Evolutionary conservation across 345 rosid species (phyloP).

Genomic region (Luvunga scandens): DNA sequence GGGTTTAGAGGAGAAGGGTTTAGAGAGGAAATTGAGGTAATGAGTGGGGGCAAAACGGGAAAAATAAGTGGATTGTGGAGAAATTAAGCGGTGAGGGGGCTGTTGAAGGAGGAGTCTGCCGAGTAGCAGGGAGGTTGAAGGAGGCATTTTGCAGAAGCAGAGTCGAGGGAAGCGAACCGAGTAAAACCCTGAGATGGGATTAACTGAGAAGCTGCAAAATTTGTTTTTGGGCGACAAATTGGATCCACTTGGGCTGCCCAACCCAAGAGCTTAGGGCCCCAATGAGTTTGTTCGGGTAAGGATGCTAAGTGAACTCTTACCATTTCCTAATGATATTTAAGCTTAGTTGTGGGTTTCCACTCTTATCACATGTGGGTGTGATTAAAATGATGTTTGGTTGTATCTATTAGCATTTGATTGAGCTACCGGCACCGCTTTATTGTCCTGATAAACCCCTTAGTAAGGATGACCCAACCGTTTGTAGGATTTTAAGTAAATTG

Average conservation of each 20-base stretch:
- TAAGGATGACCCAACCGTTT: too few relatives aligned
- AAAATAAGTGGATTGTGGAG: slow-evolving; percentile 10
- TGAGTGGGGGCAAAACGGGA: slow-evolving; percentile 19
- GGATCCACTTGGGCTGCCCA: neutral
- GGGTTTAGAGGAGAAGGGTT: slow-evolving; percentile 37
- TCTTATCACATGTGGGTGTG: too few relatives aligned
- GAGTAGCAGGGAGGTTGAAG: slow-evolving; percentile 51
- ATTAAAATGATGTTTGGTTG: too few relatives aligned
- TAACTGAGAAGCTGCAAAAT: neutral
- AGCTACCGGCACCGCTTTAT: too few relatives aligned
- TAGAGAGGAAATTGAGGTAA: slow-evolving; percentile 21
- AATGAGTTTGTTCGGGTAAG: neutral
- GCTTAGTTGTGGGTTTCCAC: too few relatives aligned
- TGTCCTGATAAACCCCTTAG: too few relatives aligned
- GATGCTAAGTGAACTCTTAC: too few relatives aligned
- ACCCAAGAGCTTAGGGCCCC: neutral
- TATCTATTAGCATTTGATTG: too few relatives aligned
- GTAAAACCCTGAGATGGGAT: neutral
- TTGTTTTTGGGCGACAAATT: neutral
- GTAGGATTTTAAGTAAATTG: too few relatives aligned
- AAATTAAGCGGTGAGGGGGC: slow-evolving; percentile 4
- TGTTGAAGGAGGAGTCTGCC: slow-evolving; percentile 41
- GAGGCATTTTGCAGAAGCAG: slow-evolving; percentile 41
- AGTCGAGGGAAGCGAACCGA: neutral
- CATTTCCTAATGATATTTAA: too few relatives aligned